phyloP scores from a whole-genome alignment of 148 eudicot species.

The Nepenthes mirabilis region DNA sequence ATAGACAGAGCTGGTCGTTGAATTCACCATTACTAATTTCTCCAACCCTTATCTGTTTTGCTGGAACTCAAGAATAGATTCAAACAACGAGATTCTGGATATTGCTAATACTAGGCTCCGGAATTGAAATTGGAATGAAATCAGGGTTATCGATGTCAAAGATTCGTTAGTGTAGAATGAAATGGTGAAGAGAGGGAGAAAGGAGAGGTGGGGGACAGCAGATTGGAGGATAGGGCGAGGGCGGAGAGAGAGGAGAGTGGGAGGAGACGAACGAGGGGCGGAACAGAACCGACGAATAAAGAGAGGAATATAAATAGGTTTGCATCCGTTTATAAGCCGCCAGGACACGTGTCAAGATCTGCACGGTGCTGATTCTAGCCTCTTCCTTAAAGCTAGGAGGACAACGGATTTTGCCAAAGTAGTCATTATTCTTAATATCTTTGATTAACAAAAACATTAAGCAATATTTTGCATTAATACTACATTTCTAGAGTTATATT shows the following conservation, averaged over 20 bases:
- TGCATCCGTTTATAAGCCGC: slow-evolving; percentile 55
- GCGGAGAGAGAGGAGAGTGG: slow-evolving; percentile 9
- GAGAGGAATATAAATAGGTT: slow-evolving; percentile 94
- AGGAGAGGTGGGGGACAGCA: not conserved
- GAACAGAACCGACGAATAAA: slow-evolving; percentile 31
- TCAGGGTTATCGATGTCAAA: not conserved
- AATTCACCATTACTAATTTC: slow-evolving; percentile 31
- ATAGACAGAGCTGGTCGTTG: slow-evolving; percentile 68
- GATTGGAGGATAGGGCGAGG: slow-evolving; percentile 1
- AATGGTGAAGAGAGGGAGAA: not conserved
- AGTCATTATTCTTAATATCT: too few species aligned
- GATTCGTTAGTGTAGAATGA: not conserved
- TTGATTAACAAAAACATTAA: too few species aligned
- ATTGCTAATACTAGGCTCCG: not conserved
- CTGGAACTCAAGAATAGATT: not conserved
- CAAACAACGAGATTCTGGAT: not conserved
- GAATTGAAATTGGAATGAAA: not conserved
- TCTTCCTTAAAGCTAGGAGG: not conserved
- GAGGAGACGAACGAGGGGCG: slow-evolving; percentile 12
- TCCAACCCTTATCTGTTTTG: not conserved
- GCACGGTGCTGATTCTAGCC: not conserved
- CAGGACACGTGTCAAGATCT: slow-evolving; percentile 26
- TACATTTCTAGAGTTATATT: too few species aligned
- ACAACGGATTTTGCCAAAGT: too few species aligned
- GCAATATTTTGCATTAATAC: too few species aligned